Conservation (phyloP, 2,329 filamentous ascomycete species). For the Colletotrichum nymphaeae region DNA sequence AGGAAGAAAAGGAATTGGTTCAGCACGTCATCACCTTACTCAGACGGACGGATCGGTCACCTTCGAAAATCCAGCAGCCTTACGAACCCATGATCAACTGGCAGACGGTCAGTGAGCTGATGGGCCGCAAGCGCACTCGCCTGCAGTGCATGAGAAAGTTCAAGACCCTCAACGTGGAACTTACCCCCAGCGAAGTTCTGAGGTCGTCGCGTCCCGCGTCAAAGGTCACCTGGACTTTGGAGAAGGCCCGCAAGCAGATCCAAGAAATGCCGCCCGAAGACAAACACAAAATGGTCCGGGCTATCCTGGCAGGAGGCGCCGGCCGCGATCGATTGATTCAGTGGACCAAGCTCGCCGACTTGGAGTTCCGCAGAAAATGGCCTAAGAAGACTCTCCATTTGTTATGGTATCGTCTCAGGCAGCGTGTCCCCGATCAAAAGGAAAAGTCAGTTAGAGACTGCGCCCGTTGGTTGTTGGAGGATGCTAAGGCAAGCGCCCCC, state of each 20-base stretch:
- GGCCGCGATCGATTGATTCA: slow-evolving; percentile 58
- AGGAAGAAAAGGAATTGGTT: slow-evolving; percentile 68
- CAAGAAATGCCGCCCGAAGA: slow-evolving; percentile 55
- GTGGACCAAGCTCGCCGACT: slow-evolving; percentile 59
- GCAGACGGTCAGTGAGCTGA: slow-evolving; percentile 70
- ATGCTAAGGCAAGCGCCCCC: slow-evolving; percentile 40
- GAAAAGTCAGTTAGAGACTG: slow-evolving; percentile 47
- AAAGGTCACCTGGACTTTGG: slow-evolving; percentile 53
- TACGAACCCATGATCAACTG: slow-evolving; percentile 69
- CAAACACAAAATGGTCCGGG: slow-evolving; percentile 55
- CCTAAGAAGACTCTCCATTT: slow-evolving; percentile 50
- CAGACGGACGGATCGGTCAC: slow-evolving; percentile 55
- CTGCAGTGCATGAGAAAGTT: slow-evolving; percentile 78
- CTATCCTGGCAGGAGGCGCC: slow-evolving; percentile 55
- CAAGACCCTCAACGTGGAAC: slow-evolving; percentile 57
- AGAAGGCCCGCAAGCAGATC: slow-evolving; percentile 56
- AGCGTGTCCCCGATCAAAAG: slow-evolving; percentile 46
- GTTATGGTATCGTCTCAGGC: slow-evolving; percentile 52
- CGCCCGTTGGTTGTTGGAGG: slow-evolving; percentile 48
- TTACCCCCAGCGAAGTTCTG: slow-evolving; percentile 46
- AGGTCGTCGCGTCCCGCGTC: slow-evolving; percentile 46
- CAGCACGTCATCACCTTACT: slow-evolving; percentile 65
- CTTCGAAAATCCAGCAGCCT: slow-evolving; percentile 46
- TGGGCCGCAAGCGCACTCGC: slow-evolving; percentile 71
- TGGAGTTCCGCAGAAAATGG: slow-evolving; percentile 52